These are phyloP conservation scores for Penicillium canariense DNA, from an alignment of 495 filamentous ascomycete species.

Conservation along the genomic window DNA sequence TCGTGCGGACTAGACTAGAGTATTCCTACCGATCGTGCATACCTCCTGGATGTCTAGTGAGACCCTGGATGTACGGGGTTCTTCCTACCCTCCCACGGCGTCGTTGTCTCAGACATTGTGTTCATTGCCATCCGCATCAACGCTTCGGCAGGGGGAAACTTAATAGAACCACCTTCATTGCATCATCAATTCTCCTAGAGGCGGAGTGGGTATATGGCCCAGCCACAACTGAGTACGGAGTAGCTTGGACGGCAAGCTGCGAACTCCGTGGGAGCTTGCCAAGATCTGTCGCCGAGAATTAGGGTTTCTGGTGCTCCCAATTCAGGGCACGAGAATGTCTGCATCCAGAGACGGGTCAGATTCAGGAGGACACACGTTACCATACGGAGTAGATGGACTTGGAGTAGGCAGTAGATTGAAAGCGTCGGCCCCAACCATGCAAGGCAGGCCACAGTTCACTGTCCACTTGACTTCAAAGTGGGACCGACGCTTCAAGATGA, in stretches of 20 bases:
- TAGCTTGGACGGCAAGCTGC: conserved; percentile 11
- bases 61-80: conserved; percentile 14
- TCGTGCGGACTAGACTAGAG: background rate
- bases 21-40: background rate
- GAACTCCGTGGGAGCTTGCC: too few species aligned
- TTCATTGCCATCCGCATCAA: background rate
- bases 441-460: too few species aligned
- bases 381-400: background rate
- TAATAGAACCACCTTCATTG: background rate
- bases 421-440: too few species aligned
- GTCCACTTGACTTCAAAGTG: background rate
- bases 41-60: conserved; percentile 5
- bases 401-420: background rate
- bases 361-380: too few species aligned
- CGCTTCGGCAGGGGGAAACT: background rate
- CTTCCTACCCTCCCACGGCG: conserved; percentile 11
- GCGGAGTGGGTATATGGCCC: background rate
- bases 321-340: too few species aligned
- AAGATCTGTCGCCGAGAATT: too few species aligned
- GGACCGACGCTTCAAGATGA: background rate
- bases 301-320: too few species aligned
- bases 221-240: background rate
- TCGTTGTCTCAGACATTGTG: conserved; percentile 26
- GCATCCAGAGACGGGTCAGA: too few species aligned
- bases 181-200: background rate